Base-by-base conservation (phyloP, 257 asterid species). In the Gentiana dahurica region DNA sequence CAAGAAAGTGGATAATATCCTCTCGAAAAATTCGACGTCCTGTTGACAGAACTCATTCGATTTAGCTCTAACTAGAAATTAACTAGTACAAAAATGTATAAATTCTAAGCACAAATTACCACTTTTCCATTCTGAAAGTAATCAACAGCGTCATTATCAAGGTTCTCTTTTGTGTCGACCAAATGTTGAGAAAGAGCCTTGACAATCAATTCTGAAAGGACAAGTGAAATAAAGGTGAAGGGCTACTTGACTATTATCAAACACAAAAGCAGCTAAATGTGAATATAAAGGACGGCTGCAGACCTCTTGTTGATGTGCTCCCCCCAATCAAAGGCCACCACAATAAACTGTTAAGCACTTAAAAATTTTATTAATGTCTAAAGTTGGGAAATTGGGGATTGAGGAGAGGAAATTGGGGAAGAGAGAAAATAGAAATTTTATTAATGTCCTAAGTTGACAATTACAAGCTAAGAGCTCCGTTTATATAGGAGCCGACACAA, bases 141-240 rank as follows among this genome's bases (percentile, higher is more conserved):
- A 78, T 80, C 63, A 52, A 79, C 49, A 34, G 75, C 54, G 51
- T 71, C 77, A 65, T 47, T 60, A 64, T 75, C 80, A 62, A 87
- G 62, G 73, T 91, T 87, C 70, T 91, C 97, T 81, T 91, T 91
- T 24, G 82, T 36, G 53, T 77, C 87, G 52, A 71, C 64, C 88
- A 85, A 74, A 53, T 59, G 79, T 59, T 87, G 87, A 63, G 81
- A 79, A 48, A 88, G 77, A 57, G 79, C 75, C 76, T 80, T 81
- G 68, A 78, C 72, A 60, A 92, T 67, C 43, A 49, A 45, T 55
- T 82, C 98, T 91, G 76, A 47, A 66, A 53, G 51, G 11, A 35
- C 46, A 36, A 51, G 49, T 10, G 11, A 53, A 39, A 34, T 33
- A 41, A 24, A 32, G 34, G 4, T 24, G 38, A 47, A 2, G 43